Base-by-base conservation (phyloP, 441 rosid genomes). In the Bocquillonia castaneifolia region DNA sequence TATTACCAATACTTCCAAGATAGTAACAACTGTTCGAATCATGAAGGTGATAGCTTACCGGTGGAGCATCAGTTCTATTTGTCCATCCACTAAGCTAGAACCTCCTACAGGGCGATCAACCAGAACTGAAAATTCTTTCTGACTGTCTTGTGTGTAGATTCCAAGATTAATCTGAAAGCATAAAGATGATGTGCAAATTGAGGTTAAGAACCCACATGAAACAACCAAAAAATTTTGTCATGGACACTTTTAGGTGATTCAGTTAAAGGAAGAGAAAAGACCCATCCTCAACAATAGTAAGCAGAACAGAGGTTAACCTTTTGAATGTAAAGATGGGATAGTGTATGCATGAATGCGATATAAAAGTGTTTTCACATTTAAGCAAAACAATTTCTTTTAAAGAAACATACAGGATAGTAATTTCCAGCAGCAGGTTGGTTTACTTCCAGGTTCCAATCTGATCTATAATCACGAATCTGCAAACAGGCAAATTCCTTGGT, bases 31-130 rank as follows among this genome's bases (percentile, higher is more conserved):
- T 68, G 42, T 70, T 37, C 31, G 17, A n/a, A 17, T 64, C 51
- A 48, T 60, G 39, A 22, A 50, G 48, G 32, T 15, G 55, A 67
- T 36, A 20, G 58, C 56, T 47, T 77, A 94, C 99, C 99, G 87
- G 64, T 95, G 99, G 64, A 92, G 99, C 97, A 95, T 89, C 75
- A 95, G 80, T 83, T 92, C 99, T 71, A 95, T 76, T 80, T 92
- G 88, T 69, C 99, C 99, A 75, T 95, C 99, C 34, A 76, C 85
- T 67, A 90, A 32, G 82, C 97, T 90, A 22, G 98, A 85, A 72
- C 98, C 99, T 74, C 97, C 99, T 28, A 95, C 72, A 70, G 99
- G 64, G 63, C 97, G 86, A 77, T 95, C 99, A 66, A 92, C 95
- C 84, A 95, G 76, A 73, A 95, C 86, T 36, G 99, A 95, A 69